These are phyloP conservation scores for Falciphora oryzae DNA, from an alignment of 2,329 filamentous ascomycete genomes.

Conservation along the genomic window DNA sequence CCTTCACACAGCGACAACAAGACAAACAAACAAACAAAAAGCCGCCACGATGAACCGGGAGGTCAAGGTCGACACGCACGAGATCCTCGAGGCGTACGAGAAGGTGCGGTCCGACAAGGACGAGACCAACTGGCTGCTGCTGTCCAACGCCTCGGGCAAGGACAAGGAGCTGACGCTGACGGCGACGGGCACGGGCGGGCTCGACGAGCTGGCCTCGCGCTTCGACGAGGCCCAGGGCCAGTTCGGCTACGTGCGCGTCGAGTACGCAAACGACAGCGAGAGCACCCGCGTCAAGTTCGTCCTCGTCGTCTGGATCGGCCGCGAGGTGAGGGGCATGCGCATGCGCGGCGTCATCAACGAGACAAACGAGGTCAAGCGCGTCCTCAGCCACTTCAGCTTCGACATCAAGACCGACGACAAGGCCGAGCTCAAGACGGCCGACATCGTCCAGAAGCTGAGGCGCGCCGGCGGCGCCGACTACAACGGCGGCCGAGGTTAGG, in stretches of 20 bases:
- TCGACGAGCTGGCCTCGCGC: constrained; percentile 48
- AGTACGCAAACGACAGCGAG: constrained; percentile 68
- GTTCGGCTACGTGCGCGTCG: constrained; percentile 60
- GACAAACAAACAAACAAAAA: constrained; percentile 1
- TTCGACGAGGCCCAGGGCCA: constrained; percentile 57
- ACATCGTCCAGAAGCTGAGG: constrained; percentile 55
- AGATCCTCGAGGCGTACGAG: constrained; percentile 59
- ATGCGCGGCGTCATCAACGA: constrained; percentile 65
- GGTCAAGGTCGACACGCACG: constrained; percentile 52
- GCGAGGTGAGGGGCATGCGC: constrained; percentile 60
- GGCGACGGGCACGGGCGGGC: constrained; percentile 53
- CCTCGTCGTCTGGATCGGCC: constrained; percentile 63
- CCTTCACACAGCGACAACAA: background rate
- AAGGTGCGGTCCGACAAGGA: constrained; percentile 63
- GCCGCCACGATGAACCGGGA: constrained; percentile 3
- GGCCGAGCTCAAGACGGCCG: constrained; percentile 54
- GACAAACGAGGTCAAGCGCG: constrained; percentile 58
- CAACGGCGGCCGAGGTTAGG: constrained; percentile 55
- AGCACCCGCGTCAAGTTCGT: constrained; percentile 63
- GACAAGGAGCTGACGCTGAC: constrained; percentile 53
- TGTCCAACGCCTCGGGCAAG: constrained; percentile 51
- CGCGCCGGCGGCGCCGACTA: constrained; percentile 67
- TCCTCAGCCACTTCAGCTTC: constrained; percentile 59
- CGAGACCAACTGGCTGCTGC: constrained; percentile 59
- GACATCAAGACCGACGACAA: constrained; percentile 58